Evolutionary conservation across 1,139 yeast species (phyloP), one percentile per base, ranked within the genome.

Genomic region (Saccharomyces hybrid): DNA sequence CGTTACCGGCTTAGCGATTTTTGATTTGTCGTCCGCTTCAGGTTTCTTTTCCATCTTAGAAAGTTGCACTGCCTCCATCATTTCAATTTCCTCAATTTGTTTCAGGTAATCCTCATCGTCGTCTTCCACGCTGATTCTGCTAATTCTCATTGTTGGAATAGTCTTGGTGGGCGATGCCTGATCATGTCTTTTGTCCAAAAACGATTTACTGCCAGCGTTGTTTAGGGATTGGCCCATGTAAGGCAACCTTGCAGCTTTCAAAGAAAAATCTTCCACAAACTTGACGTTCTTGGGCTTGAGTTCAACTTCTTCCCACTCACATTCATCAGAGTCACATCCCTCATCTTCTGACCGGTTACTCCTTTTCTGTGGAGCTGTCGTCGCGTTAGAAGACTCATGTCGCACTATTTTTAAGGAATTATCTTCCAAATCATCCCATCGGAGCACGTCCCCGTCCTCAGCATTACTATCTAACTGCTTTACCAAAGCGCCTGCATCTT

Each of bases 221-320:
- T 29, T 38, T 9, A 48, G 29, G 2, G 49, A 53, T 6, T 55
- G 50, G 31, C 57, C 58, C 25, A 63, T 54, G 34, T 65, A 69
- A 2, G 76, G 73, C 41, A 73, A 57, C 16, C 73, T 68, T 16
- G 75, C 64, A 0, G 76, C 71, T 52, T 70, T 71, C 25, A 74
- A 66, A 7, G 77, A 73, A 55, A 67, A 73, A 57, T 72, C 49
- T 26, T 65, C 60, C 46, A 58, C 57, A 8, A 61, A 59, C 32
- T 64, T 60, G 34, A 61, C 59, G 9, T 59, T 56, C 14, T 59
- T 61, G 1, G 65, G 61, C 16, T 67, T 69, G 2, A 74, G 55
- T 8, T 76, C 74, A 2, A 84, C 83, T 56, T 84, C 89, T 59
- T 84, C 89, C 79, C 85, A 84, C 38, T 81, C 87, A 16, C 73